Base-by-base conservation (phyloP, 306 rosid genomes). In the Hippophae rhamnoides region DNA sequence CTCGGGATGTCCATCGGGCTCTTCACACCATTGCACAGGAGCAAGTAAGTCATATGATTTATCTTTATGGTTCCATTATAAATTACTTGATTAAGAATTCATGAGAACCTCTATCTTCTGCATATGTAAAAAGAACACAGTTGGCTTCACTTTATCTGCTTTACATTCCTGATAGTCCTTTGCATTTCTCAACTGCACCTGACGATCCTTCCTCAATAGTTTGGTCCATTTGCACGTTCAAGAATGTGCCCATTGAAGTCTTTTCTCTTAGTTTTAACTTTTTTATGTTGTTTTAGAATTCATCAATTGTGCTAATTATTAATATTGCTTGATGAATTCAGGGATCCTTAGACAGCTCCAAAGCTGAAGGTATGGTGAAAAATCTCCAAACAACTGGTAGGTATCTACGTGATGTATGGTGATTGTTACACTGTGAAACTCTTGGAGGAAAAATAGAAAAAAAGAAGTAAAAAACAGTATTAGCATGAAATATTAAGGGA, bases 321-420 rank as follows among this genome's bases (percentile, higher is more conserved):
- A 1, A 6, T 49, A 3, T 1, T 49, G 53, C 18, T n/a, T 49
- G 8, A 64, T 57, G 62, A 64, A 68, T 78, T 70, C 86, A 89
- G 97, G 97, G 79, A 66, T 69, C 69, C 14, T 84, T 73, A 77
- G 86, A 86, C 66, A 71, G 89, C 3, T 65, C 97, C 27, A 76
- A 78, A 74, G 93, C 95, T 0, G 97, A 89, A 71, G 73, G 85
- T 67, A 53, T 68, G 5, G 97, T 89, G 73, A 86, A 89, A 74
- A 82, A 79, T 59, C 85, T 86, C 58, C 93, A 85, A 75, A 74
- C 68, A 80, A 90, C 81, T 47, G 92, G 92, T 26, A 79, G 95
- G 50, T 89, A 89, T 73, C 89, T 89, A 8, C 76, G 97, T 65
- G 97, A 89, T 53, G 95, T 89, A n/a, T 89, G 97, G 97, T 89